Conservation (phyloP, 148 eudicot genomes). For the Vaccinium darrowii region DNA sequence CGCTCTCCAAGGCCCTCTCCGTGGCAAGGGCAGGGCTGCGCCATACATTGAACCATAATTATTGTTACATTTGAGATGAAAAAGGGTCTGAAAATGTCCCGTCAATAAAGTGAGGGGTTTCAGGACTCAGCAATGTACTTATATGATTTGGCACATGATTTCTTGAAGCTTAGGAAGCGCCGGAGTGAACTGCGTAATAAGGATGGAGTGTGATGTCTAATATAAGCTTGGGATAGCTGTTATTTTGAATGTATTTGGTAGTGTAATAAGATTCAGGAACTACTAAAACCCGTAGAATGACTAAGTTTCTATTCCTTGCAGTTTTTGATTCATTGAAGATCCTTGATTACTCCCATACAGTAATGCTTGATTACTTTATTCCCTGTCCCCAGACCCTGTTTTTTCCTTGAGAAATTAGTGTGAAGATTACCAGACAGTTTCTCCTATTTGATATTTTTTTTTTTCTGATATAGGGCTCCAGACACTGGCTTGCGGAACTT, state of each 20-base stretch:
- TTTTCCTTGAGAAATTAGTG: not conserved
- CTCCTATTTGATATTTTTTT: not conserved
- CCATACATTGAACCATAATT: too few relatives aligned
- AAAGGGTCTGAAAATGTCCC: too few relatives aligned
- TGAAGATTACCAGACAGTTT: not conserved
- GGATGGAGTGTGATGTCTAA: not conserved
- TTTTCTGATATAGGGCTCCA: constrained; percentile 51
- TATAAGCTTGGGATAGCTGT: too few relatives aligned
- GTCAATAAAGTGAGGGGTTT: too few relatives aligned
- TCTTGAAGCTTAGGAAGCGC: not conserved
- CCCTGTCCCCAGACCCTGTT: not conserved
- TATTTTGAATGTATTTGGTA: not conserved
- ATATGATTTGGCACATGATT: not conserved
- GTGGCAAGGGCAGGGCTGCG: too few relatives aligned
- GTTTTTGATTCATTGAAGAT: not conserved
- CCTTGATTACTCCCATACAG: not conserved
- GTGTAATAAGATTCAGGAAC: not conserved
- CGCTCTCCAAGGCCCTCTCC: too few relatives aligned
- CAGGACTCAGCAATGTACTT: too few relatives aligned
- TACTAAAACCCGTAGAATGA: not conserved
- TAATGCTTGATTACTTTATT: not conserved
- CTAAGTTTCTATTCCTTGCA: not conserved
- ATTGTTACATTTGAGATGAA: too few relatives aligned
- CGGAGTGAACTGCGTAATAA: not conserved
- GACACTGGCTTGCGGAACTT: constrained; percentile 77